phyloP scores from a whole-genome alignment of 129 eudicot genomes.

The Logfia minima region DNA sequence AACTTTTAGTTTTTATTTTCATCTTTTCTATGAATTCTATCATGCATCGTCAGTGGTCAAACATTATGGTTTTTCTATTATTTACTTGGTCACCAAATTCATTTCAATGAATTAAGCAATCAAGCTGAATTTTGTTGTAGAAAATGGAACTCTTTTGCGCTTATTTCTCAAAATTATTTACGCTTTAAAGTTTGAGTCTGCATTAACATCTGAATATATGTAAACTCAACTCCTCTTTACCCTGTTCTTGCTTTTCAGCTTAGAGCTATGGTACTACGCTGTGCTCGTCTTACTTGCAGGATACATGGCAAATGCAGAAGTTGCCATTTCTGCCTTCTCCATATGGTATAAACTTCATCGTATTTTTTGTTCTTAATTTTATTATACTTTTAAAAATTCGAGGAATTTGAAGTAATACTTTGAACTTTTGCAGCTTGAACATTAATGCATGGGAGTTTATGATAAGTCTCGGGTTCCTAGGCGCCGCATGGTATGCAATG shows the following conservation, averaged over 20 bases:
- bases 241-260: slow-evolving; percentile 39
- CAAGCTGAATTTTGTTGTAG: not conserved
- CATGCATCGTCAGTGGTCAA: not conserved
- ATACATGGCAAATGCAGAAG: slow-evolving; percentile 75
- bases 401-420: not conserved
- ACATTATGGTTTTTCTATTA: not conserved
- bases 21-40: not conserved
- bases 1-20: too few species aligned
- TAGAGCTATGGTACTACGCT: slow-evolving; percentile 86
- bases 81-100: too few species aligned
- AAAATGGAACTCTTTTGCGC: slow-evolving; percentile 2
- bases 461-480: slow-evolving; percentile 81
- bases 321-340: slow-evolving; percentile 84
- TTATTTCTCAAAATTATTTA: not conserved
- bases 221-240: slow-evolving; percentile 2
- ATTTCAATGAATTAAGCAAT: not conserved
- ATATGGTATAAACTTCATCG: slow-evolving; percentile 46
- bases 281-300: slow-evolving; percentile 77
- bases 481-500: slow-evolving; percentile 69
- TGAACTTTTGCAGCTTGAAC: slow-evolving; percentile 54
- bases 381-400: not conserved
- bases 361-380: not conserved
- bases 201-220: not conserved
- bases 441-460: slow-evolving; percentile 68
- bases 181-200: not conserved